These are phyloP conservation scores for Annulohypoxylon nitens DNA, from an alignment of 495 filamentous ascomycete species.

Conservation along the genomic window DNA sequence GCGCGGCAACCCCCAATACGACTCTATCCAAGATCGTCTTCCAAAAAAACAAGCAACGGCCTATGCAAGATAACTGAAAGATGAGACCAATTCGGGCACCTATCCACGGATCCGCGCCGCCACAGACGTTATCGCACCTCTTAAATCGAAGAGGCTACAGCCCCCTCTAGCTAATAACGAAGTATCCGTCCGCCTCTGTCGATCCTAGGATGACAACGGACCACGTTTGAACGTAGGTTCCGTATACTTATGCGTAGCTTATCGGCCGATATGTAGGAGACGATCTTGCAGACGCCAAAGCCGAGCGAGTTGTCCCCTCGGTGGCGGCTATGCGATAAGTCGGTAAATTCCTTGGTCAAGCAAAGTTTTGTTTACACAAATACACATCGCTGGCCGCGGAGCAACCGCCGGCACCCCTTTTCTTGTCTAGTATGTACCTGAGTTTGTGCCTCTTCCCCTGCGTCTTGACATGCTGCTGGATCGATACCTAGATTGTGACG, in stretches of 20 bases:
- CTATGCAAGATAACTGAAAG: constrained; percentile 30
- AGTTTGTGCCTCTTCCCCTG: background rate
- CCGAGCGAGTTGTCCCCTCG: constrained; percentile 8
- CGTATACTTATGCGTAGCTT: background rate
- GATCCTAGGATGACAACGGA: constrained; percentile 4
- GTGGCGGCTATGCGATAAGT: constrained; percentile 21
- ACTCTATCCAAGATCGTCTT: constrained; percentile 23
- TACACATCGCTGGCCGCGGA: constrained; percentile 10
- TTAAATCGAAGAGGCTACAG: background rate
- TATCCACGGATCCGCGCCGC: constrained; percentile 12
- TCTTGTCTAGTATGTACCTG: background rate
- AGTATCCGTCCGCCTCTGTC: constrained; percentile 17
- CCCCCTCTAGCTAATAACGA: constrained; percentile 14
- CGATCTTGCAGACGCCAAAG: constrained; percentile 36
- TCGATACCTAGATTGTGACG: background rate
- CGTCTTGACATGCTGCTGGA: background rate
- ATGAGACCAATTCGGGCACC: constrained; percentile 3
- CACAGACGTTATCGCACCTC: constrained; percentile 17
- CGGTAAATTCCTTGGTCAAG: background rate
- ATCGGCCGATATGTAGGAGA: background rate
- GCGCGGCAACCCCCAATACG: constrained; percentile 41
- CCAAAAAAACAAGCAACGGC: constrained; percentile 9
- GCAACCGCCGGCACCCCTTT: background rate
- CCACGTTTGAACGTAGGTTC: background rate
- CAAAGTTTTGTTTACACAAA: constrained; percentile 11